phyloP scores from a whole-genome alignment of 2,329 filamentous ascomycete genomes.

The Sodiomyces alkalinus region DNA sequence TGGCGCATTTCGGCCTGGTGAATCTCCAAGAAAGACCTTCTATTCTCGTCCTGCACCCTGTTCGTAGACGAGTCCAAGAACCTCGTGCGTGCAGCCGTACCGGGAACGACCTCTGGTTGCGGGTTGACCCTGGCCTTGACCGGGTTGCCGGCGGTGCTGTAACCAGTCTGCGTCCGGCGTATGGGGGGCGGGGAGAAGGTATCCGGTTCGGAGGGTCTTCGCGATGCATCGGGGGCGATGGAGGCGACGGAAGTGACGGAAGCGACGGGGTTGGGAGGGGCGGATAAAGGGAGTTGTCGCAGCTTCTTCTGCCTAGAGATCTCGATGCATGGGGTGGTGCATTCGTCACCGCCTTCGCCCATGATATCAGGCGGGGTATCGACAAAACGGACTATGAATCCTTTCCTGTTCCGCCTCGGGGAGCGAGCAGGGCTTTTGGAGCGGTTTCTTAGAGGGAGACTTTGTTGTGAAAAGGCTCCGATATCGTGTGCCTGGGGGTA shows the following conservation, averaged over 20 bases:
- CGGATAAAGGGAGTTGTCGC: conserved; percentile 15
- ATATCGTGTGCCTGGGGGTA: conserved; percentile 39
- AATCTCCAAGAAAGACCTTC: conserved; percentile 41
- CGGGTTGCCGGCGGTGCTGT: conserved; percentile 17
- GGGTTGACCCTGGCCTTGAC: not conserved
- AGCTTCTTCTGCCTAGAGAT: conserved; percentile 44
- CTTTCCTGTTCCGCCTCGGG: conserved; percentile 42
- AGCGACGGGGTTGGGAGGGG: too few relatives aligned
- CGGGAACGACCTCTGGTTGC: conserved; percentile 13
- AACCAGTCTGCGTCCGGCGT: conserved; percentile 43
- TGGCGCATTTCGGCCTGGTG: conserved; percentile 45
- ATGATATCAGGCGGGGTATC: conserved; percentile 65
- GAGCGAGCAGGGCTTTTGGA: conserved; percentile 21
- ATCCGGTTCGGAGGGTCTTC: conserved; percentile 14
- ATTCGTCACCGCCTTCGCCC: conserved; percentile 82
- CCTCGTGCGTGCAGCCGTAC: conserved; percentile 19
- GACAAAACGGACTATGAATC: conserved; percentile 59
- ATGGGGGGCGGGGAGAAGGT: conserved; percentile 39
- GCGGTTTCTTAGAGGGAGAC: conserved; percentile 25
- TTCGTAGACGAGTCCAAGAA: conserved; percentile 23
- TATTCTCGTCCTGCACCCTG: conserved; percentile 31
- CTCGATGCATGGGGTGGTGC: conserved; percentile 54
- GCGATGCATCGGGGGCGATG: conserved; percentile 13
- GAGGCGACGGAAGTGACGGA: conserved; percentile 17
- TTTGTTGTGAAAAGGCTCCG: conserved; percentile 24